phyloP scores from a whole-genome alignment of 2,329 filamentous ascomycete genomes.

The Xylariaceae sp. region DNA sequence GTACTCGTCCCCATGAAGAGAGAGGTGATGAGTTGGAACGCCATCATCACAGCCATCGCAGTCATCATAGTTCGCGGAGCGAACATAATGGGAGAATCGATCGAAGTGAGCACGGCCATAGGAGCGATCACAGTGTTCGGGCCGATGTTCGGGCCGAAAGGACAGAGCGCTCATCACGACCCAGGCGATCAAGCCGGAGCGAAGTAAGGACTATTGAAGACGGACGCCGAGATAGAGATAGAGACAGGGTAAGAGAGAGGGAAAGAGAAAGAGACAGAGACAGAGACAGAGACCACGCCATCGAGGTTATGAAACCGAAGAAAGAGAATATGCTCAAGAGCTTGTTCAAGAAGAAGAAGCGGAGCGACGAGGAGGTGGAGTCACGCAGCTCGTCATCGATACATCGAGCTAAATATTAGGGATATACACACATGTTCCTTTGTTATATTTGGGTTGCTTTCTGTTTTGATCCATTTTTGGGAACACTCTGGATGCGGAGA shows the following conservation, averaged over 20 bases:
- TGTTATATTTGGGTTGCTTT: background rate
- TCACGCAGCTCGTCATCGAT: slow-evolving; percentile 7
- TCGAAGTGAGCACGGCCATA: slow-evolving; percentile 24
- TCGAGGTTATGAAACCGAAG: slow-evolving; percentile 40
- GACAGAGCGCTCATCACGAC: slow-evolving; percentile 32
- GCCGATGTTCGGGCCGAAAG: slow-evolving; percentile 36
- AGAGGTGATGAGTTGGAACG: no score
- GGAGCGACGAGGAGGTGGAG: slow-evolving; percentile 27
- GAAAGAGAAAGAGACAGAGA: slow-evolving; percentile 25
- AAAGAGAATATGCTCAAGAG: slow-evolving; percentile 54
- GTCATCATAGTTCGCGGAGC: slow-evolving; percentile 31
- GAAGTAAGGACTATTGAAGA: slow-evolving; percentile 34
- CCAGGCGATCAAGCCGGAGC: slow-evolving; percentile 28
- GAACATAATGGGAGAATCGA: no score
- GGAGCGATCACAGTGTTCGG: slow-evolving; percentile 34
- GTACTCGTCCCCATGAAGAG: background rate
- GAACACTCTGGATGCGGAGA: background rate
- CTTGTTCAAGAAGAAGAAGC: slow-evolving; percentile 53
- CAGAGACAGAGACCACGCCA: slow-evolving; percentile 32
- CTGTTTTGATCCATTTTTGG: background rate
- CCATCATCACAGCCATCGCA: slow-evolving; percentile 19
- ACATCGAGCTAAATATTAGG: slow-evolving; percentile 5
- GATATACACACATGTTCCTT: background rate
- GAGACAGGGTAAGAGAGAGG: no score
- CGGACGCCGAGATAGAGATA: slow-evolving; percentile 27